Conservation (phyloP, 2,329 filamentous ascomycete species). For the Alternaria sp. region DNA sequence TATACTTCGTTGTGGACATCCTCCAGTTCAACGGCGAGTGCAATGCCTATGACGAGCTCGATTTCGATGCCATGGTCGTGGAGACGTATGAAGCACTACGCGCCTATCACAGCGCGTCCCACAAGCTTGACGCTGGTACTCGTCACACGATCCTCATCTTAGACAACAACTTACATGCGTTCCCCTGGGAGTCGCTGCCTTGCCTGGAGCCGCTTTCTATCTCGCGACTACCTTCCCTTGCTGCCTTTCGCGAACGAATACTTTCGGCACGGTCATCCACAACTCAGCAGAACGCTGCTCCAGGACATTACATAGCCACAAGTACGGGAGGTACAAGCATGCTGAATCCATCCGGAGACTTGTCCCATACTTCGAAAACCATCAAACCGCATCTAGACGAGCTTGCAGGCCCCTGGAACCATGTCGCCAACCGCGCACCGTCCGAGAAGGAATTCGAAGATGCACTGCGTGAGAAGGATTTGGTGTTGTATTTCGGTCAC, state of each 20-base stretch:
- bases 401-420: slow-evolving; percentile 64
- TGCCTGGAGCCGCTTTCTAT: slow-evolving; percentile 81
- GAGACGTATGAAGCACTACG: slow-evolving; percentile 85
- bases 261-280: slow-evolving; percentile 55
- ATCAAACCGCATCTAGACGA: slow-evolving; percentile 71
- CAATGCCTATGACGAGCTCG: slow-evolving; percentile 97
- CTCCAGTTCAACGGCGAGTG: slow-evolving; percentile 95
- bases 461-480: slow-evolving; percentile 68
- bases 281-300: slow-evolving; percentile 13
- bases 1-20: slow-evolving; percentile 96
- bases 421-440: slow-evolving; percentile 72
- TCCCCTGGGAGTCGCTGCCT: slow-evolving; percentile 95
- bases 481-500: slow-evolving; percentile 94
- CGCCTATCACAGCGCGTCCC: slow-evolving; percentile 69
- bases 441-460: slow-evolving; percentile 77
- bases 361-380: slow-evolving; percentile 77
- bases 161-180: slow-evolving; percentile 87
- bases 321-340: slow-evolving; percentile 72
- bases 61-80: slow-evolving; percentile 89
- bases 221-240: slow-evolving; percentile 86
- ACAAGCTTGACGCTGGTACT: slow-evolving; percentile 44
- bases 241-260: slow-evolving; percentile 78
- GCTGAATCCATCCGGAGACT: slow-evolving; percentile 85
- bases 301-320: slow-evolving; percentile 58
- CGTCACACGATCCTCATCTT: slow-evolving; percentile 86